Evolutionary conservation across 2,329 filamentous ascomycete species (phyloP).

Genomic region (Moelleriella libera): DNA sequence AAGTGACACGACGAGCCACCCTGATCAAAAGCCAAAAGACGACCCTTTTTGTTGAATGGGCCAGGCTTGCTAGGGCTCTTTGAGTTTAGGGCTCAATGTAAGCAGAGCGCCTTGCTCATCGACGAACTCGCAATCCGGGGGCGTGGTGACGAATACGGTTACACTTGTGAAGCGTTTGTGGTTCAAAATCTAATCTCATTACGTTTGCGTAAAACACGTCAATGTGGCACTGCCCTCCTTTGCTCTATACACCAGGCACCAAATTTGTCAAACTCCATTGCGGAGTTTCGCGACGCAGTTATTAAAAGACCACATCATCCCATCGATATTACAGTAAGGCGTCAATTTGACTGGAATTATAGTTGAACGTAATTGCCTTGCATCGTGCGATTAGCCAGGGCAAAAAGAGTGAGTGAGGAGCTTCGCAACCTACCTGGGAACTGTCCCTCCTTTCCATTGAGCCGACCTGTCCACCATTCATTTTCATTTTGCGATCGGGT

Average conservation of each 20-base stretch:
- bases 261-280: neutral
- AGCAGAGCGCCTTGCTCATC: too few relatives aligned
- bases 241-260: neutral
- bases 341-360: neutral
- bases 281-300: neutral
- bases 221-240: neutral
- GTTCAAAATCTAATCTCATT: too few relatives aligned
- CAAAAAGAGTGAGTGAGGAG: neutral
- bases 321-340: neutral
- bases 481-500: slow-evolving; percentile 77
- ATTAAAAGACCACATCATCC: neutral
- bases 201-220: too few relatives aligned
- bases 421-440: slow-evolving; percentile 65
- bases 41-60: too few relatives aligned
- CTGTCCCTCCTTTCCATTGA: slow-evolving; percentile 71
- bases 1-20: too few relatives aligned
- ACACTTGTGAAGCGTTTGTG: too few relatives aligned
- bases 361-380: slow-evolving; percentile 4
- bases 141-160: too few relatives aligned
- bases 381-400: neutral
- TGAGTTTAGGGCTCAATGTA: too few relatives aligned
- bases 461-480: slow-evolving; percentile 88
- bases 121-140: too few relatives aligned
- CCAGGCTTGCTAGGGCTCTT: too few relatives aligned
- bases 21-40: too few relatives aligned